Percentiles rank a stretch among this genome's conserved stretches.
Conservation (phyloP, 2,329 filamentous ascomycete genomes). For the Sporothrix protearum region DNA sequence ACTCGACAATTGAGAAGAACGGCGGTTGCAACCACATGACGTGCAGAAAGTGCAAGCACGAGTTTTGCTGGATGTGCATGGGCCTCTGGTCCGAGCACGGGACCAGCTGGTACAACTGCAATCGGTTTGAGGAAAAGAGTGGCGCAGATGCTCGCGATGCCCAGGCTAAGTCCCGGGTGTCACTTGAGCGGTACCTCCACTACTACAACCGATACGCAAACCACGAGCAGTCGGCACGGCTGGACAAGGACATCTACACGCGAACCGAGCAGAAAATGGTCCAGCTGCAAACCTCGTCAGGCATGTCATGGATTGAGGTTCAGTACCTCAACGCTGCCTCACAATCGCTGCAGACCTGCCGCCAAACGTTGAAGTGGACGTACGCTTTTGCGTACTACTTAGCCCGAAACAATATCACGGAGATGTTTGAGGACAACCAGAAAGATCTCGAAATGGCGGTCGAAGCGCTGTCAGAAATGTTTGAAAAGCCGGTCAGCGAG, state of each 20-base stretch:
- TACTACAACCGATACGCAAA: slow-evolving; percentile 99
- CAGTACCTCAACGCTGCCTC: slow-evolving; percentile 94
- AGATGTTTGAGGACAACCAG: slow-evolving; percentile 98
- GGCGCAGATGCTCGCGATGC: slow-evolving; percentile 85
- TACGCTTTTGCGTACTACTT: slow-evolving; percentile 98
- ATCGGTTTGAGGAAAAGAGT: slow-evolving; percentile 93
- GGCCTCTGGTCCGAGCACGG: slow-evolving; percentile 97
- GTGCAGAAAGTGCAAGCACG: slow-evolving; percentile 89
- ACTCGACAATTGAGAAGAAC: slow-evolving; percentile 98
- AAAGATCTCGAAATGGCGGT: slow-evolving; percentile 97
- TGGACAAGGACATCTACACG: slow-evolving; percentile 91
- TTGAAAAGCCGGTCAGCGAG: slow-evolving; percentile 91
- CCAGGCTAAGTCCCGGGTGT: slow-evolving; percentile 85
- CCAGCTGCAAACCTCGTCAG: slow-evolving; percentile 85
- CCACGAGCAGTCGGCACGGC: slow-evolving; percentile 93
- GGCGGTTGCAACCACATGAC: slow-evolving; percentile 98
- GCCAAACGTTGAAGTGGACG: slow-evolving; percentile 99
- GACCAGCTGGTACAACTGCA: slow-evolving; percentile 99
- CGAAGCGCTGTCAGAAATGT: slow-evolving; percentile 97
- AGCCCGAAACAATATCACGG: slow-evolving; percentile 89
- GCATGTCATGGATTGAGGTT: slow-evolving; percentile 98
- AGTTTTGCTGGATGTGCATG: slow-evolving; percentile 99
- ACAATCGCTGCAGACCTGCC: slow-evolving; percentile 88
- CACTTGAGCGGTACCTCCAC: slow-evolving; percentile 91
- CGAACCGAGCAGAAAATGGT: slow-evolving; percentile 99